Percentiles rank a stretch among this genome's conserved stretches.
Evolutionary conservation across 176 grass and related monocot genomes (phyloP).

Genomic region (Triticum monococcum): DNA sequence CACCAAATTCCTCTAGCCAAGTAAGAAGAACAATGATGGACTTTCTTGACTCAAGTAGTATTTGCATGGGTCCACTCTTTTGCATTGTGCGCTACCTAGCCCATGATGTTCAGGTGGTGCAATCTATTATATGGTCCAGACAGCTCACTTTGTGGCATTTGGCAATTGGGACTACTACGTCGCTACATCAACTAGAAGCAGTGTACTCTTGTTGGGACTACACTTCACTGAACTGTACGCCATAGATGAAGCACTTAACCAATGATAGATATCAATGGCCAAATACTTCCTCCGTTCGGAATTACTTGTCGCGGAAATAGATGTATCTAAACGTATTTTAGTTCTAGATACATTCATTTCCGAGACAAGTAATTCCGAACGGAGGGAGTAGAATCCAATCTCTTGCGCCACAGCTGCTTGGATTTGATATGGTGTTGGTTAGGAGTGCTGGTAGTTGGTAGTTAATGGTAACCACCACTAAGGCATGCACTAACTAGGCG

Average conservation of each 20-base stretch:
- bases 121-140: not conserved
- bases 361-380: too few species aligned
- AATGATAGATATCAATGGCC: not conserved
- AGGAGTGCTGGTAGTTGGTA: constrained; percentile 20
- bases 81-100: not conserved
- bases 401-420: not conserved
- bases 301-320: too few species aligned
- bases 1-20: too few species aligned
- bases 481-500: not conserved
- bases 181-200: not conserved
- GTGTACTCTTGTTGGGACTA: constrained; percentile 1
- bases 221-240: not conserved
- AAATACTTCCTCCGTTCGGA: too few species aligned
- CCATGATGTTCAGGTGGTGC: not conserved
- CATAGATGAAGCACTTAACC: not conserved
- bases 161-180: not conserved
- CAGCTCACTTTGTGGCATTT: not conserved
- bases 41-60: not conserved
- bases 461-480: not conserved
- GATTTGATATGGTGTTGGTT: constrained; percentile 18
- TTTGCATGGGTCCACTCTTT: not conserved
- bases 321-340: too few species aligned
- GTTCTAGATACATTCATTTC: too few species aligned
- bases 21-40: not conserved
- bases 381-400: not conserved